Evolutionary conservation across 148 eudicot genomes (phyloP), one percentile per base, ranked within the genome.

Genomic region (Arctostaphylos glauca): DNA sequence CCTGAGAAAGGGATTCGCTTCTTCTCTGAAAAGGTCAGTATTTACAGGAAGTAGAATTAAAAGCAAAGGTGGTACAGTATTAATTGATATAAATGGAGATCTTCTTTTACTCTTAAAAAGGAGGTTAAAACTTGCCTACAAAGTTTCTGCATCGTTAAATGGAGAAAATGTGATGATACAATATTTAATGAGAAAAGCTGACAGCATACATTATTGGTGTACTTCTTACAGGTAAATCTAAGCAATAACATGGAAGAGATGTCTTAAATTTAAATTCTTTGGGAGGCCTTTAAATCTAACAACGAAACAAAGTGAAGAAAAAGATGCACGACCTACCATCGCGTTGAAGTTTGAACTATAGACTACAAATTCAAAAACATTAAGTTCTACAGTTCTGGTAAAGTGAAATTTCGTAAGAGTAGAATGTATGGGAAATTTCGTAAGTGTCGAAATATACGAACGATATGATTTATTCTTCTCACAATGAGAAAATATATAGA

Each of bases 1-100:
- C 98, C 99, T 81, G 99, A 96, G 49, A 93, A 91, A 82, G 98
- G 99, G 80, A 50, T 96, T 79, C 93, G 95, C 10, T 96, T 96
- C 84, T 93, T 93, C 90, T 94, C 99, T 46, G 99, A 96, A 83
- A 96, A 96, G 96, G 99, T 92, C 14, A 68, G 85, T 86, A 50
- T 76, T 31, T 72, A 25, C 5, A 9, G 38, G 47, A 54, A 53
- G 43, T 6, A 10, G 50, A 67, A 73, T 25, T 48, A 50, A 67
- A 60, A 23, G 70, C 13, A 64, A 9, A n/a, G 41, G 9, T 44
- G 18, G 50, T 46, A 46, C 31, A 44, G 53, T 25, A 68, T 64
- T 21, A 64, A 64, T 64, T 25, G 38, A 23, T 62, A 62, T 38
- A 21, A 6, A 23, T 13, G 25, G 72, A 13, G 50, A 79, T 78